Evolutionary conservation across 1,139 yeast genomes (phyloP), one percentile per base, ranked within the genome.

Genomic region (Saccharomycopsis phalli): DNA sequence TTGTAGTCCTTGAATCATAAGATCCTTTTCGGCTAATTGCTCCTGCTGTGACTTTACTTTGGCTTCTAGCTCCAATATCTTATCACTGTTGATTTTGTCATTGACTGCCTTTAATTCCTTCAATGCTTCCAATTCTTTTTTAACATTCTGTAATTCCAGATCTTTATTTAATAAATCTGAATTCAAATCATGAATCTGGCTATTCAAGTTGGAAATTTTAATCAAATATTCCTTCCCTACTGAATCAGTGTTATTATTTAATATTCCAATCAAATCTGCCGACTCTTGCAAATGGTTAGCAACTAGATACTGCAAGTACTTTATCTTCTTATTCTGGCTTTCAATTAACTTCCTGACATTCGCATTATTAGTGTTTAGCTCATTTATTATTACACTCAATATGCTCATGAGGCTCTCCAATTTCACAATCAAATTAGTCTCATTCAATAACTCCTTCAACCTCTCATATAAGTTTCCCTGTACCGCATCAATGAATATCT

Each of bases 31-130:
- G 36, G 42, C 42, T 19, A 47, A 42, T 10, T 32, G 29, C 19
- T 45, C 42, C 21, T 45, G 40, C 18, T 42, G 38, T 32, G 41
- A 36, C 26, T 45, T 42, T 13, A 49, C 40, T 33, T 40, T 46
- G 8, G 40, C 31, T n/a, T 28, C 23, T 28, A 34, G 31, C 14
- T 37, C 45, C 3, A 13, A 18, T 3, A 41, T 25, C 41, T 38
- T 48, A 26, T 28, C 45, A 45, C 36, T 30, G 48, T 14, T 48
- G 41, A 37, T 45, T 43, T 27, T 50, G 44, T 40, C 45, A 10
- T 34, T 18, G 5, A 41, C 5, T 19, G 17, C 35, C 28, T 36
- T 34, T 22, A 33, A 23, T 4, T 37, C 23, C 29, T 34, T 36
- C 30, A 47, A 35, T 4, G 35, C 20, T 2, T 29, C 38, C 26